Conservation (phyloP, 805 yeast species). For the Phaffomyces antillensis region DNA sequence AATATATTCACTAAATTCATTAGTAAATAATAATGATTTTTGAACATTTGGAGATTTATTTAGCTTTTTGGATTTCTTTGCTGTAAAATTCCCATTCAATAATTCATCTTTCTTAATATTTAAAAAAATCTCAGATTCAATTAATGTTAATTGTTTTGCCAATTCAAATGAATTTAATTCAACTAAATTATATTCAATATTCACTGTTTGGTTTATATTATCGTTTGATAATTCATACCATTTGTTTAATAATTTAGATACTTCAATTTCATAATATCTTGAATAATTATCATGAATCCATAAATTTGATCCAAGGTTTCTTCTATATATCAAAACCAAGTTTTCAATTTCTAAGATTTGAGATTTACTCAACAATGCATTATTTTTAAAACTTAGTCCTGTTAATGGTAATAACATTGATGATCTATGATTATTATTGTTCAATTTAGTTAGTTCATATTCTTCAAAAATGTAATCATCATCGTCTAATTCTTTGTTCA, state of each 20-base stretch:
- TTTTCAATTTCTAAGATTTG: slow-evolving; percentile 34
- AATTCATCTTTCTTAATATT: slow-evolving; percentile 59
- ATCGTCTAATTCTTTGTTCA: slow-evolving; percentile 21
- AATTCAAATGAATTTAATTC: slow-evolving; percentile 64
- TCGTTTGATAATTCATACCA: slow-evolving; percentile 37
- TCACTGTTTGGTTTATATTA: slow-evolving; percentile 35
- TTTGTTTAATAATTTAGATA: slow-evolving; percentile 28
- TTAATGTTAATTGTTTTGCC: slow-evolving; percentile 68
- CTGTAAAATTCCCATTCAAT: slow-evolving; percentile 54
- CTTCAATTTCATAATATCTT: slow-evolving; percentile 19
- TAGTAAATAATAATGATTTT: slow-evolving; percentile 58
- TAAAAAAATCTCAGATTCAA: slow-evolving; percentile 63
- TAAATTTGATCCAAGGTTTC: slow-evolving; percentile 29
- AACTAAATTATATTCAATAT: slow-evolving; percentile 14
- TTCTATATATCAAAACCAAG: slow-evolving; percentile 45
- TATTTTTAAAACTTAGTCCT: slow-evolving; percentile 18
- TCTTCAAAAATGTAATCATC: slow-evolving; percentile 49
- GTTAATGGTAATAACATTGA: slow-evolving; percentile 27
- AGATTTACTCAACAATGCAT: slow-evolving; percentile 18
- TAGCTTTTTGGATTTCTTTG: slow-evolving; percentile 45
- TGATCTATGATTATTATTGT: slow-evolving; percentile 30
- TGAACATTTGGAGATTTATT: slow-evolving; percentile 59
- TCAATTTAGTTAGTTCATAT: slow-evolving; percentile 45
- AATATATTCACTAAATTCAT: slow-evolving; percentile 64
- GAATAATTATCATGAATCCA: slow-evolving; percentile 19